Evolutionary conservation across 1,139 yeast species (phyloP).

Genomic region (Meyerozyma guilliermondii): DNA sequence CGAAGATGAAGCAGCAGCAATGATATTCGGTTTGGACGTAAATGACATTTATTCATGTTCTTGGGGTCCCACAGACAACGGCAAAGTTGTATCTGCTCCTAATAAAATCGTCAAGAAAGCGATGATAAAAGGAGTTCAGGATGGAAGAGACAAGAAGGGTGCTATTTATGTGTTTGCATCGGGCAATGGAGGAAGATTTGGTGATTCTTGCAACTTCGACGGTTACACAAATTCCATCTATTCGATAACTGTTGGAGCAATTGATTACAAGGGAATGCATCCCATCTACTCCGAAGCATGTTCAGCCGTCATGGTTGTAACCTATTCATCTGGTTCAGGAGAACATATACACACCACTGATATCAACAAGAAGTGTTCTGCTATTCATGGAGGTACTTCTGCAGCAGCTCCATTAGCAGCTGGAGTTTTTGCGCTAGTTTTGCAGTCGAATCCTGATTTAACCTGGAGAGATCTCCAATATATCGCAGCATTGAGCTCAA

Average conservation of each 20-base stretch:
- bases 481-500: conserved; percentile 67
- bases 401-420: conserved; percentile 99
- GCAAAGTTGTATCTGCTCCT: conserved; percentile 81
- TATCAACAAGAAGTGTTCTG: conserved; percentile 65
- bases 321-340: conserved; percentile 88
- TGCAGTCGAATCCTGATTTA: conserved; percentile 76
- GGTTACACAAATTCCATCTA: conserved; percentile 96
- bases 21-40: conserved; percentile 70
- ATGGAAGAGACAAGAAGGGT: conserved; percentile 81
- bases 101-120: conserved; percentile 75
- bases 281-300: conserved; percentile 92
- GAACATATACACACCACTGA: conserved; percentile 93
- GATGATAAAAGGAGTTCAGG: conserved; percentile 73
- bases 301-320: conserved; percentile 93
- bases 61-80: conserved; percentile 99
- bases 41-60: conserved; percentile 96
- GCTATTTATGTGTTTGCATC: conserved; percentile 92
- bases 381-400: conserved; percentile 90
- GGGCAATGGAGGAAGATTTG: conserved; percentile 84
- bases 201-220: conserved; percentile 93
- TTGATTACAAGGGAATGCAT: conserved; percentile 79
- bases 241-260: conserved; percentile 92
- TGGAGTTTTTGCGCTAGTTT: conserved; percentile 79
- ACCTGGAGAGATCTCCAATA: conserved; percentile 98
- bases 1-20: conserved; percentile 87